Base-by-base conservation (phyloP, 208 protist genomes). In the Zelonia costaricensis region DNA sequence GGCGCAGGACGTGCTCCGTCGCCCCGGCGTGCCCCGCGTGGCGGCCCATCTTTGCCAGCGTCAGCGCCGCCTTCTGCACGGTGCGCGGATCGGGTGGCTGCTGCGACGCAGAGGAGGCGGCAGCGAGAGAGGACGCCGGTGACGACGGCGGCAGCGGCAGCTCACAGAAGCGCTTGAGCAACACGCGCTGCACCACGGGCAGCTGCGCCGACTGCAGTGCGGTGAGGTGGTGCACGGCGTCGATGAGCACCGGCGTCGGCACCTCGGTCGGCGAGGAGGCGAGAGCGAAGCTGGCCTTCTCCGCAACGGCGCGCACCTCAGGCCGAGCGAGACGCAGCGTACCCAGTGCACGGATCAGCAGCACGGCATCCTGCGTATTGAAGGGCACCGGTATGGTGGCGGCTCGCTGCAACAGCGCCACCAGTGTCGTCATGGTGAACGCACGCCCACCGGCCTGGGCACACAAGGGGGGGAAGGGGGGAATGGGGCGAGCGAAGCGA, bases 281-380 rank as follows among this genome's bases (percentile, higher is more conserved):
- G 18, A 93, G 60, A 1, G 79, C 59, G 53, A 90, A 79, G 56
- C 75, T 73, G 27, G 79, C 78, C 57, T 82, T 91, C 46, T 86
- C 80, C 45, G 79, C 85, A 10, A 91, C 58, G 9, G 30, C 0
- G 6, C 60, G 58, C 30, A 93, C 76, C 16, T 75, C 59, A 36
- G 68, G 62, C 2, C 56, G 70, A 15, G 54, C 54, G 10, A 84
- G 44, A 0, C 82, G 87, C 9, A 93, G 46, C 3, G 27, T 7
- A 18, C 76, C 55, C 9, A 93, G 65, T 10, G 83, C 53, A 12
- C 69, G 76, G 9, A 93, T 49, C 3, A 88, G 54, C 3, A 91
- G 58, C 0, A 91, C 20, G 1, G 83, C 66, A 59, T 93, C 87
- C 25, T 85, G 83, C 7, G 39, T 53, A 22, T 86, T 91, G 47